Evolutionary conservation across 1,284 basidiomycete genomes (phyloP).

Genomic region (Puccinia hordei): DNA sequence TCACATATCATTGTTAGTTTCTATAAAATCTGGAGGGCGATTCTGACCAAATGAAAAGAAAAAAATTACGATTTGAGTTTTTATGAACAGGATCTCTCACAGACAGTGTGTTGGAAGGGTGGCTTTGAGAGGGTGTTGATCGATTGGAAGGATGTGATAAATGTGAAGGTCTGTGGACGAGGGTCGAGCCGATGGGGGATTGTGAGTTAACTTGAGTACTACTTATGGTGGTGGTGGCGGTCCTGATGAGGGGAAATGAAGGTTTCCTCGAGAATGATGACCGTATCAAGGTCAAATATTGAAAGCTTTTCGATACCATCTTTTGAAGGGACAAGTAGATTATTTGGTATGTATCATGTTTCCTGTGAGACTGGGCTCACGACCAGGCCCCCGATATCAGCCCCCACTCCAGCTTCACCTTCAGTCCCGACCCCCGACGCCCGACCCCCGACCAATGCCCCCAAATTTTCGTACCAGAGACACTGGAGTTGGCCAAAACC

Average conservation of each 20-base stretch:
- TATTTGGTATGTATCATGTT: too few species aligned
- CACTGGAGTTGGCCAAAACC: neutral
- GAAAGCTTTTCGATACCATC: conserved; percentile 10
- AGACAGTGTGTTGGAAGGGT: neutral
- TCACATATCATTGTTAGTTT: neutral
- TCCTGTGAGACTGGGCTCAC: too few species aligned
- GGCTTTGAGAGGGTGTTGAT: neutral
- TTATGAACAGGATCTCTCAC: neutral
- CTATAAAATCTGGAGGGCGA: neutral
- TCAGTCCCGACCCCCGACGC: neutral
- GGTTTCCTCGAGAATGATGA: neutral
- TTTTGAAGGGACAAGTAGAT: too few species aligned
- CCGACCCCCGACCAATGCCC: neutral
- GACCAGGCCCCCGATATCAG: too few species aligned
- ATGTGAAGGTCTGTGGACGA: too few species aligned
- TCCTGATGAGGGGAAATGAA: neutral
- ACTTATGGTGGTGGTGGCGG: neutral
- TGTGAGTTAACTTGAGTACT: neutral
- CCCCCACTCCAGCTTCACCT: neutral
- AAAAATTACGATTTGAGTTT: neutral
- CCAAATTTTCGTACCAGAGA: neutral
- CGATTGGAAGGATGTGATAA: neutral
- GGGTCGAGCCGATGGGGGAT: neutral
- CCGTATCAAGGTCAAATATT: neutral
- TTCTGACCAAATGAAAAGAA: neutral